Base-by-base conservation (phyloP, 1,139 yeast species). In the Candida sanyaensis region DNA sequence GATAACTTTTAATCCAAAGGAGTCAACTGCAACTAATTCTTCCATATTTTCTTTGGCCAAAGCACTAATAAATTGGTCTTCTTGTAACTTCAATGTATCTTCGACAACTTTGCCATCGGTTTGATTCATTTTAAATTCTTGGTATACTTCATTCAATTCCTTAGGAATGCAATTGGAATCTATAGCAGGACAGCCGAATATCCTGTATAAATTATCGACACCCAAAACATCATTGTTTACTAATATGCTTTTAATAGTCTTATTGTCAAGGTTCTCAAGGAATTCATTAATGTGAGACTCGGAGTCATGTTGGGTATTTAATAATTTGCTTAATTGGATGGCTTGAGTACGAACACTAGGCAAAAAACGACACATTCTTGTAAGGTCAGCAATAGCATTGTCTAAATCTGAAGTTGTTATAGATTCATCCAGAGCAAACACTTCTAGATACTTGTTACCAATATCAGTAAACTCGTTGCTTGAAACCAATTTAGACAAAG, bases 1-100 rank as follows among this genome's bases (percentile, higher is more conserved):
- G 50, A 92, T 86, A 11, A 86, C 86, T 57, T 85, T 86, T 68
- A 92, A 77, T 6, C 96, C 96, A 54, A 84, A 81, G 0, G 97
- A 83, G 43, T 85, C 86, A 6, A 90, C 96, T 0, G 96, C 78
- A 38, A 69, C 67, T 45, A 92, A 76, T 26, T 76, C 77, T 1
- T 72, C 80, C 37, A 84, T 82, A 42, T 80, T 78, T 57, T 38
- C 46, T 31, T 50, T 87, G 85, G 10, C 75, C 75, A 32, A 73
- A 54, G 4, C 63, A 56, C 9, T 75, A 73, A 43, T 68, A 68
- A 29, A 59, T 12, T 52, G 52, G 23, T 60, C 64, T 30, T 54
- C 57, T 26, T 57, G 55, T 53, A 71, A 67, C 52, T 64, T 65
- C 5, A 71, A 69, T 2, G 56, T 45, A 21, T 58, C 58, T 27